Evolutionary conservation across 2,329 filamentous ascomycete species (phyloP).

Genomic region (Fusarium guadeloupense): DNA sequence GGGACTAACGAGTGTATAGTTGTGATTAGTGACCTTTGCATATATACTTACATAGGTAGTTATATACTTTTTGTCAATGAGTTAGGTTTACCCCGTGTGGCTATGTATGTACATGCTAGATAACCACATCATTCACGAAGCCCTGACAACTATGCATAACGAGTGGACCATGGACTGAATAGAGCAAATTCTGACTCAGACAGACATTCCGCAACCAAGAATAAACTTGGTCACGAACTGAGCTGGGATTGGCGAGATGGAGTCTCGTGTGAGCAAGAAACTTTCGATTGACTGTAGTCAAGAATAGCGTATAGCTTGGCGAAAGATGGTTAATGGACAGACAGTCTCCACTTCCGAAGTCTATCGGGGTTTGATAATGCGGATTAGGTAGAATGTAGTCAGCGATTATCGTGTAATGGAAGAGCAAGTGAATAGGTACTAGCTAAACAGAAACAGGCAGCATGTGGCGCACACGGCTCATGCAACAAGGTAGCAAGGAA

Average conservation of each 20-base stretch:
- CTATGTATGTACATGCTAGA: background rate
- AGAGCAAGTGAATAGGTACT: background rate
- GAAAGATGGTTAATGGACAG: conserved; percentile 8
- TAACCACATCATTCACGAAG: background rate
- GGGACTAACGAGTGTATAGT: conserved; percentile 7
- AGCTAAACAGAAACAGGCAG: too few relatives aligned
- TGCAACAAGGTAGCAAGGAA: conserved; percentile 17
- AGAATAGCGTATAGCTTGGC: conserved; percentile 24
- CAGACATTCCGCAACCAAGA: background rate
- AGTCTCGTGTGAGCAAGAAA: conserved; percentile 20
- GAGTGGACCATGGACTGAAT: conserved; percentile 1
- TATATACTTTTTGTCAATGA: conserved; percentile 22
- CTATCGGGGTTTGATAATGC: conserved; percentile 7
- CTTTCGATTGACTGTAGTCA: conserved; percentile 2
- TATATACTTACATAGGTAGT: conserved; percentile 35
- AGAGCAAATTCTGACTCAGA: conserved; percentile 3
- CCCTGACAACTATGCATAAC: background rate
- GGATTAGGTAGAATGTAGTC: conserved; percentile 1
- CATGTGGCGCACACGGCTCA: conserved; percentile 19
- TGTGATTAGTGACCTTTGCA: conserved; percentile 15
- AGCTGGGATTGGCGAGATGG: conserved; percentile 12
- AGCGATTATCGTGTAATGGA: conserved; percentile 4
- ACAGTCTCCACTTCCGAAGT: conserved; percentile 18
- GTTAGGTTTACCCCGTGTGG: background rate
- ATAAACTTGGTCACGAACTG: background rate